A percentile compares a stretch with the other conserved stretches of the same genome.
phyloP scores from a whole-genome alignment of 2,329 filamentous ascomycete species.

The Polychaeton citri region DNA sequence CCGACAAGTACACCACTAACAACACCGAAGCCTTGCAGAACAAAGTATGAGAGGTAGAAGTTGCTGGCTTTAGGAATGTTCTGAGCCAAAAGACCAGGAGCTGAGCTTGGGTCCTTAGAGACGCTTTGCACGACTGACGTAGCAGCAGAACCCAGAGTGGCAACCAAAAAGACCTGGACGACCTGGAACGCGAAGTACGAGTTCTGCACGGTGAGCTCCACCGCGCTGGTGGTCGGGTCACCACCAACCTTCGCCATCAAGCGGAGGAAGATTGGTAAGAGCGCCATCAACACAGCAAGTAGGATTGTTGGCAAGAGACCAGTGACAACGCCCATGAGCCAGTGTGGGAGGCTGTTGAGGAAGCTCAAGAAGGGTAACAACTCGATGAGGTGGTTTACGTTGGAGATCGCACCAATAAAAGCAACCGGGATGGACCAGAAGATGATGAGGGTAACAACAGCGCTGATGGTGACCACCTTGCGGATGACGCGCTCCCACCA shows the following conservation, averaged over 20 bases:
- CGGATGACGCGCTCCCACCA: constrained; percentile 78
- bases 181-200: constrained; percentile 86
- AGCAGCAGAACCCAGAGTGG: constrained; percentile 70
- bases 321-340: constrained; percentile 70
- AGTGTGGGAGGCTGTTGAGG: constrained; percentile 54
- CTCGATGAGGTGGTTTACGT: constrained; percentile 51
- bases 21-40: constrained; percentile 77
- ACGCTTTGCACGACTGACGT: constrained; percentile 55
- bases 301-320: constrained; percentile 71
- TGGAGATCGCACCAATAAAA: constrained; percentile 73
- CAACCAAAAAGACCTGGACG: constrained; percentile 80
- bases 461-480: constrained; percentile 52
- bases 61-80: constrained; percentile 68
- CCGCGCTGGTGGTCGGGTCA: constrained; percentile 62
- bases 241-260: constrained; percentile 67
- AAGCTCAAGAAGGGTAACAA: constrained; percentile 45
- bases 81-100: constrained; percentile 17
- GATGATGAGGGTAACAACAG: constrained; percentile 65
- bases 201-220: constrained; percentile 83
- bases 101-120: constrained; percentile 40
- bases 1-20: constrained; percentile 65
- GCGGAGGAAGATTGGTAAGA: constrained; percentile 73
- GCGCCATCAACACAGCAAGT: constrained; percentile 70
- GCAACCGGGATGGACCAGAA: constrained; percentile 76
- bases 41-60: constrained; percentile 91